Base-by-base conservation (phyloP, 768 basidiomycete genomes). In the Pisolithus marmoratus region DNA sequence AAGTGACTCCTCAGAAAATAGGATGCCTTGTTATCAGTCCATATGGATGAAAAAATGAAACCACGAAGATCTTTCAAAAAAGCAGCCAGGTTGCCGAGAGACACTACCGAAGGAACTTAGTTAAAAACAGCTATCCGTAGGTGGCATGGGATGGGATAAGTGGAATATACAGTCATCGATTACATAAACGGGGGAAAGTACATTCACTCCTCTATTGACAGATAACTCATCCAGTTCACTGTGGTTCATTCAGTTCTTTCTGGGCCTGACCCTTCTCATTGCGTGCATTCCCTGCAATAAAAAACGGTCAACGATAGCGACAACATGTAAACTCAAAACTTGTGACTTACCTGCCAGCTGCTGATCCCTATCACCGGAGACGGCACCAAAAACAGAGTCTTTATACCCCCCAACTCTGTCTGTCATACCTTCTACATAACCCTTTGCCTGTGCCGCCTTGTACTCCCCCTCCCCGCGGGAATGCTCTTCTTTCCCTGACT, bases 191-290 rank as follows among this genome's bases (percentile, higher is more conserved):
- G 12, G 4, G 4, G 12, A 34, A 34, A 14, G 3, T 34, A 34
- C 34, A 34, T 15, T 34, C 12, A 2, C 34, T 14, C 34, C 12
- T 14, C 3, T 34, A 34, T 14, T 34, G 34, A 15, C 14, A 14
- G 34, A 15, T 14, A 14, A 3, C 14, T 34, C 27, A 9, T 48
- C 46, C 17, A 12, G 8, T 14, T 11, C 34, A 40, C 9, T 22
- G 11, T 0, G 66, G 64, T 58, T 76, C 73, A 62, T 84, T 85
- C 27, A 74, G 17, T 4, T 80, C 69, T 62, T 84, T 81, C 56
- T 84, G 75, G 1, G 71, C 60, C 46, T 74, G 57, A 0, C 84
- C 83, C 54, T 83, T 82, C 44, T 83, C 79, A 0, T 80, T 72
- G 46, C 65, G 71, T 17, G 67, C 49, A 50, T 83, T 82, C 1